Evolutionary conservation across 2,329 filamentous ascomycete species (phyloP).

Genomic region (Phialocephala sp.): DNA sequence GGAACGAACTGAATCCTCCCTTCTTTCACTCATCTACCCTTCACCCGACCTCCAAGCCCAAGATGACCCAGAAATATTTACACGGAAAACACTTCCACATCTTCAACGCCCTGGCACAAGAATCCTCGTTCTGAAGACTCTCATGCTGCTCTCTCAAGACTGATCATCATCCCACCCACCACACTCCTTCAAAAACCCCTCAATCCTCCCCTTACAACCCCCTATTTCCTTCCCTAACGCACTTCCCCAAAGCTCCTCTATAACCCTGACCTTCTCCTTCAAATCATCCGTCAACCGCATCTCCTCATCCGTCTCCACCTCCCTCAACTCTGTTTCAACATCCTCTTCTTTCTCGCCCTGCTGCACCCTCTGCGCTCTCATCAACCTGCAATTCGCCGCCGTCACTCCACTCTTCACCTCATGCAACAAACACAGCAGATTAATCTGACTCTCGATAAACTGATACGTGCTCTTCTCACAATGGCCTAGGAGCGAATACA

Average conservation of each 20-base stretch:
- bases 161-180: slow-evolving; percentile 77
- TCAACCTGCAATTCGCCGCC: slow-evolving; percentile 68
- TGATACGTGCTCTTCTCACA: slow-evolving; percentile 94
- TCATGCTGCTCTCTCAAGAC: slow-evolving; percentile 3
- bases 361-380: slow-evolving; percentile 64
- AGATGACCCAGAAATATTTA: not conserved
- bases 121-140: not conserved
- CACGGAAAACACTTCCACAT: not conserved
- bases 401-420: slow-evolving; percentile 85
- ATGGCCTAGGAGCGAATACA: slow-evolving; percentile 84
- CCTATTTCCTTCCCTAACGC: slow-evolving; percentile 81
- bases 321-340: slow-evolving; percentile 52
- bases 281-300: slow-evolving; percentile 78
- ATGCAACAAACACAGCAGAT: slow-evolving; percentile 86
- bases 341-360: slow-evolving; percentile 47
- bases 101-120: not conserved
- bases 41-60: not conserved
- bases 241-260: slow-evolving; percentile 90
- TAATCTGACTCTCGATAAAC: slow-evolving; percentile 94
- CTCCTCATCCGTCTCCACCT: slow-evolving; percentile 71
- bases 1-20: slow-evolving; percentile 4
- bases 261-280: slow-evolving; percentile 89
- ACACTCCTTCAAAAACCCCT: slow-evolving; percentile 72
- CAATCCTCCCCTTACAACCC: slow-evolving; percentile 75
- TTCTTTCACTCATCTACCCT: not conserved